A percentile compares a stretch with the other conserved stretches of the same genome.
Evolutionary conservation across 2,329 filamentous ascomycete genomes (phyloP).

Genomic region (Colletotrichum simmondsii): DNA sequence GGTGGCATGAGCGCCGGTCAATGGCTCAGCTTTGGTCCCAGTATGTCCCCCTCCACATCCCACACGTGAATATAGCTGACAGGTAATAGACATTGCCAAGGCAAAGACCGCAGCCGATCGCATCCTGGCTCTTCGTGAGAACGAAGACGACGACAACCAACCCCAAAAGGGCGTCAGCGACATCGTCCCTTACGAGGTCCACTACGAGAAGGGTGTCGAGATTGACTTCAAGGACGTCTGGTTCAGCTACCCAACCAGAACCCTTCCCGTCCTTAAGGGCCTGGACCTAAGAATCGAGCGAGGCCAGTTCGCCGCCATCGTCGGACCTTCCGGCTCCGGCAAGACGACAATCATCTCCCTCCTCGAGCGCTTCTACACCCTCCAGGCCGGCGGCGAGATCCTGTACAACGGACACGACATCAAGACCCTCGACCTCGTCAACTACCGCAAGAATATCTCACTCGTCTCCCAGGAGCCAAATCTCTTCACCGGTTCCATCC

Average conservation of each 20-base stretch:
- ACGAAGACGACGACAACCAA: slow-evolving; percentile 55
- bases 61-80: not conserved
- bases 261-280: slow-evolving; percentile 29
- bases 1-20: slow-evolving; percentile 35
- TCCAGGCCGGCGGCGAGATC: slow-evolving; percentile 40
- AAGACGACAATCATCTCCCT: slow-evolving; percentile 44
- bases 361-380: slow-evolving; percentile 41
- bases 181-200: slow-evolving; percentile 23
- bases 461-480: slow-evolving; percentile 55
- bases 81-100: slow-evolving; percentile 28
- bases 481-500: slow-evolving; percentile 53
- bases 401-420: slow-evolving; percentile 43
- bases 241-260: slow-evolving; percentile 32
- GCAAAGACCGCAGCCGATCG: slow-evolving; percentile 35
- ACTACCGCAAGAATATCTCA: slow-evolving; percentile 48
- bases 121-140: slow-evolving; percentile 29
- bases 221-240: slow-evolving; percentile 37
- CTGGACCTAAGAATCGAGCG: slow-evolving; percentile 47
- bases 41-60: not conserved
- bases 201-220: slow-evolving; percentile 37
- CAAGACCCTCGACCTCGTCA: slow-evolving; percentile 38
- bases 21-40: slow-evolving; percentile 35
- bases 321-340: slow-evolving; percentile 66
- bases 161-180: slow-evolving; percentile 4
- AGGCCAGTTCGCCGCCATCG: slow-evolving; percentile 76